phyloP scores from a whole-genome alignment of 805 yeast species.

The Martiniozyma abietophila region DNA sequence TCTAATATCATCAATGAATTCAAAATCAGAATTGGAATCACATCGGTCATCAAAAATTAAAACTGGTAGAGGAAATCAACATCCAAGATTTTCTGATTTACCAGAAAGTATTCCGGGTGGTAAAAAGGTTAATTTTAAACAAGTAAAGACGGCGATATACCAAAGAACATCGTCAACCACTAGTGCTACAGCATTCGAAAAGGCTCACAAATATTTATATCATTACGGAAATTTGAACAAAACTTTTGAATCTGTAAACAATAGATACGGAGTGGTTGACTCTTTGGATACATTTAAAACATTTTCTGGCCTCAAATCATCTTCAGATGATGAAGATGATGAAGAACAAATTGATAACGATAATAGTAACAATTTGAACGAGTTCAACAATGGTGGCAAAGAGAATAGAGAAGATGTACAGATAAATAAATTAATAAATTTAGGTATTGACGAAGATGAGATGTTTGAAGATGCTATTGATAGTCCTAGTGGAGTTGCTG shows the following conservation, averaged over 20 bases:
- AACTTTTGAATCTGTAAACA: constrained; percentile 14
- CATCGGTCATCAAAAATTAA: no score
- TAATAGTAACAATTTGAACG: neutral
- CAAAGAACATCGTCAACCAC: constrained; percentile 9
- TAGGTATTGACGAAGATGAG: no score
- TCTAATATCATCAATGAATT: neutral
- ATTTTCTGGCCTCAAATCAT: constrained; percentile 5
- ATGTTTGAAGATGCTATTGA: no score
- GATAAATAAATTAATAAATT: no score
- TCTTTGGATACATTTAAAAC: constrained; percentile 10
- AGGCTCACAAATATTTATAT: constrained; percentile 13
- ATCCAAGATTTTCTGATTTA: constrained; percentile 12
- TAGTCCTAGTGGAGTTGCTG: no score
- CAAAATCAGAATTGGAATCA: no score
- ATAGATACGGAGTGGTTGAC: constrained; percentile 16
- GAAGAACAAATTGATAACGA: neutral
- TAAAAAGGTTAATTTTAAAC: constrained; percentile 8
- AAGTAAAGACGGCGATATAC: constrained; percentile 12
- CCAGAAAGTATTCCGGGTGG: constrained; percentile 10
- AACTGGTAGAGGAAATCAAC: constrained; percentile 5
- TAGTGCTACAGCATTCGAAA: constrained; percentile 9
- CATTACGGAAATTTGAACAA: constrained; percentile 14
- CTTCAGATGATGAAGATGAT: neutral
- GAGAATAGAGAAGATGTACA: no score
- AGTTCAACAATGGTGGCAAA: neutral